A percentile compares a stretch with the other conserved stretches of the same genome.
Evolutionary conservation across 805 yeast genomes (phyloP).

Genomic region (Starmerella asiatica): DNA sequence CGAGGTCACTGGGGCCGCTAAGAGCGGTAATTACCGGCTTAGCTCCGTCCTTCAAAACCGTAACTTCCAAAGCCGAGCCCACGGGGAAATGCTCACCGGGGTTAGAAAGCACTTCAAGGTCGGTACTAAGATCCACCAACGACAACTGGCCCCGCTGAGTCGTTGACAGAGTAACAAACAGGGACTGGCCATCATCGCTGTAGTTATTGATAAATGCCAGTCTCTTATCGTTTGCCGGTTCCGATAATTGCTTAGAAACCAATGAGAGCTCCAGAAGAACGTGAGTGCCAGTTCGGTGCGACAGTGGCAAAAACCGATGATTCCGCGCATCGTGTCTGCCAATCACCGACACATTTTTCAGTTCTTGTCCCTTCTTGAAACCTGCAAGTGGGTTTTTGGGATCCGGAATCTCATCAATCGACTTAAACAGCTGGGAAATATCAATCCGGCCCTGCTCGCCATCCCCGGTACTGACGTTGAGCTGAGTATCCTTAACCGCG

Average conservation of each 20-base stretch:
- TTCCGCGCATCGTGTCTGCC: slow-evolving; percentile 65
- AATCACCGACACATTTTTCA: slow-evolving; percentile 49
- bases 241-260: slow-evolving; percentile 24
- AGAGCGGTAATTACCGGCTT: slow-evolving; percentile 14
- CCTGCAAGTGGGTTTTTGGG: slow-evolving; percentile 42
- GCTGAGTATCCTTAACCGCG: slow-evolving; percentile 55
- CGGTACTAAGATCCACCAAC: slow-evolving; percentile 47
- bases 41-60: slow-evolving; percentile 40
- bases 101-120: slow-evolving; percentile 34
- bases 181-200: slow-evolving; percentile 35
- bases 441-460: slow-evolving; percentile 76
- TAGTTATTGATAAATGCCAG: slow-evolving; percentile 54
- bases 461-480: slow-evolving; percentile 54
- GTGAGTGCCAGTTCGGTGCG: slow-evolving; percentile 44
- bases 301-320: slow-evolving; percentile 52
- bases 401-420: slow-evolving; percentile 42
- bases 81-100: slow-evolving; percentile 50
- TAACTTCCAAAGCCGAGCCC: slow-evolving; percentile 55
- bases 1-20: slow-evolving; percentile 46
- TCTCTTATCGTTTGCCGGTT: slow-evolving; percentile 32
- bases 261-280: slow-evolving; percentile 53
- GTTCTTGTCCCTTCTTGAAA: slow-evolving; percentile 43
- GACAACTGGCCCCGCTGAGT: slow-evolving; percentile 52
- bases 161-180: slow-evolving; percentile 63
- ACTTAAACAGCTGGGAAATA: slow-evolving; percentile 51